A percentile compares a stretch with the other conserved stretches of the same genome.
Conservation (phyloP, 2,329 filamentous ascomycete genomes). For the Colletotrichum destructivum region DNA sequence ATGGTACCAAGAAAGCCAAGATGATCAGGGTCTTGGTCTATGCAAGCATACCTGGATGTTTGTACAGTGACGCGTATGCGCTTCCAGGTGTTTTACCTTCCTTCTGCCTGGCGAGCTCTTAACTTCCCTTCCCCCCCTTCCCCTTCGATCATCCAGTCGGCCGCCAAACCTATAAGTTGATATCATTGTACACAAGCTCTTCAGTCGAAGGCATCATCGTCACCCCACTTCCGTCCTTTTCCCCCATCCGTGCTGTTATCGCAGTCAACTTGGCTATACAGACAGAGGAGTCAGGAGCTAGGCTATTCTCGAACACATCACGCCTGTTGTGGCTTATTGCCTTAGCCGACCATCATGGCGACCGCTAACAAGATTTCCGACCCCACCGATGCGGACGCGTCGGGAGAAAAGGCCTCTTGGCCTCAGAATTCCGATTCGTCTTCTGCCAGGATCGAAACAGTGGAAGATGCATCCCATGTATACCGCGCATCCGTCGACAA, state of each 20-base stretch:
- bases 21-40: not conserved
- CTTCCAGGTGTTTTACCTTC: not conserved
- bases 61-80: not conserved
- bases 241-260: no score
- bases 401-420: constrained; percentile 16
- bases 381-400: no score
- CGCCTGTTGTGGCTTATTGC: no score
- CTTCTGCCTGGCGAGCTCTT: no score
- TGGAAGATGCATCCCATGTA: not conserved
- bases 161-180: not conserved
- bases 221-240: not conserved
- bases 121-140: not conserved
- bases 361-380: not conserved
- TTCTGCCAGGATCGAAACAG: constrained; percentile 40
- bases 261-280: no score
- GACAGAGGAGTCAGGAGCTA: no score
- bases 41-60: no score
- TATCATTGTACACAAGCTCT: not conserved
- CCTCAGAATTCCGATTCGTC: constrained; percentile 45
- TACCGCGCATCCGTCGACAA: constrained; percentile 16
- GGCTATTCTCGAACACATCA: no score
- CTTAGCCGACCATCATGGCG: not conserved
- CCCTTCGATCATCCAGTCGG: not conserved
- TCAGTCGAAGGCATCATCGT: not conserved
- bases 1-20: not conserved